Percentiles rank a stretch among this genome's conserved stretches.
Evolutionary conservation across 2,329 filamentous ascomycete genomes (phyloP).

Genomic region (Aspergillaceae sp.): DNA sequence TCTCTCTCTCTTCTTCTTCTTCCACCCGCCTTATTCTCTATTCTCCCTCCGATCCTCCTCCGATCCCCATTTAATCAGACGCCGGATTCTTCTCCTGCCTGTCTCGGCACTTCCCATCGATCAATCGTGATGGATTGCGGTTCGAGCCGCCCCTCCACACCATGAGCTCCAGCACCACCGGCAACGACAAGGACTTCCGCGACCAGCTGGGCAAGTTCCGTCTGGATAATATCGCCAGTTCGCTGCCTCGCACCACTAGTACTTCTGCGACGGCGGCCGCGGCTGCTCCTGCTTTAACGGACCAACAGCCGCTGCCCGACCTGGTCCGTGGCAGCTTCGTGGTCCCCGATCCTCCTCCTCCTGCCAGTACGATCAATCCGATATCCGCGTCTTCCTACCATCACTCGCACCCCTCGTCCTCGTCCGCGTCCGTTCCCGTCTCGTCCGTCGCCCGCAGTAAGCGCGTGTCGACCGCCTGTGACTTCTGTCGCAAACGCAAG

Average conservation of each 20-base stretch:
- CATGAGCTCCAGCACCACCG: constrained; percentile 12
- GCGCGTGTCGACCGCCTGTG: constrained; percentile 33
- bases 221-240: constrained; percentile 14
- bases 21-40: too few species aligned
- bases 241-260: constrained; percentile 1
- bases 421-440: constrained; percentile 1
- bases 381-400: background rate
- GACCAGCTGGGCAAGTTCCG: constrained; percentile 27
- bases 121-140: constrained; percentile 21
- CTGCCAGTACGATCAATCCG: background rate
- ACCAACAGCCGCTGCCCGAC: constrained; percentile 1
- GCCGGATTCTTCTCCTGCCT: background rate
- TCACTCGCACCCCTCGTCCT: background rate
- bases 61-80: too few species aligned
- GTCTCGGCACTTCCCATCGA: background rate
- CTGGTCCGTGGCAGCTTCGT: background rate
- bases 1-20: too few species aligned
- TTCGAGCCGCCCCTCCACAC: constrained; percentile 16
- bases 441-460: constrained; percentile 18
- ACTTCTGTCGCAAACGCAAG: constrained; percentile 34
- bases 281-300: background rate
- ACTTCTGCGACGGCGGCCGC: background rate
- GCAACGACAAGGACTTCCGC: constrained; percentile 23
- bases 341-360: background rate
- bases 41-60: too few species aligned